Evolutionary conservation across 306 rosid species (phyloP).

Genomic region (Dryas octopetala): DNA sequence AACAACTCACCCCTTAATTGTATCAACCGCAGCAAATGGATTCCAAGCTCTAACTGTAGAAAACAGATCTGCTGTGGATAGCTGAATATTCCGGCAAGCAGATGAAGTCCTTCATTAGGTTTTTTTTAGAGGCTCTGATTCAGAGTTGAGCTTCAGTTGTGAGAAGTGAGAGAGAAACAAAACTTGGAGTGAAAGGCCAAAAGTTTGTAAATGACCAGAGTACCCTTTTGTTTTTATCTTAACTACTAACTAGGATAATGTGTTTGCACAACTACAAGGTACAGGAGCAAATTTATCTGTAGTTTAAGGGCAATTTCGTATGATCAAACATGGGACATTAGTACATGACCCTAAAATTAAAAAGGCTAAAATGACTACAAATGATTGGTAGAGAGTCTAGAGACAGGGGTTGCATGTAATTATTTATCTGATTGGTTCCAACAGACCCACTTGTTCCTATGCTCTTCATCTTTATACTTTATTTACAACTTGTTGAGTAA

Average conservation of each 20-base stretch:
- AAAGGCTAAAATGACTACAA: not conserved
- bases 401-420: not conserved
- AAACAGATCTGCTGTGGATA: constrained; percentile 11
- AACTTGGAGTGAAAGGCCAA: not conserved
- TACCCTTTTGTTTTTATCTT: not conserved
- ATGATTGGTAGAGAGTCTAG: constrained; percentile 21
- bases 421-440: not conserved
- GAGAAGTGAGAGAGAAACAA: not conserved
- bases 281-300: not conserved
- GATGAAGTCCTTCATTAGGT: constrained; percentile 5
- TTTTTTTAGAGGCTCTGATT: constrained; percentile 1
- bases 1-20: constrained; percentile 18
- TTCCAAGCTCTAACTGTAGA: constrained; percentile 1
- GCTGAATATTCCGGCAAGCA: not conserved
- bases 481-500: not conserved
- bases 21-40: constrained; percentile 8
- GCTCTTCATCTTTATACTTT: too few relatives aligned
- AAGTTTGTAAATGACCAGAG: constrained; percentile 18
- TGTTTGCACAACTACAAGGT: not conserved
- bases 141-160: constrained; percentile 1
- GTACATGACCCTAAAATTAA: not conserved
- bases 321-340: not conserved
- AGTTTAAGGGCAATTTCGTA: constrained; percentile 13
- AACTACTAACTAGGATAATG: not conserved
- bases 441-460: not conserved